Evolutionary conservation across 768 basidiomycete species (phyloP).

Genomic region (Porphyrellus cyaneotinctus): DNA sequence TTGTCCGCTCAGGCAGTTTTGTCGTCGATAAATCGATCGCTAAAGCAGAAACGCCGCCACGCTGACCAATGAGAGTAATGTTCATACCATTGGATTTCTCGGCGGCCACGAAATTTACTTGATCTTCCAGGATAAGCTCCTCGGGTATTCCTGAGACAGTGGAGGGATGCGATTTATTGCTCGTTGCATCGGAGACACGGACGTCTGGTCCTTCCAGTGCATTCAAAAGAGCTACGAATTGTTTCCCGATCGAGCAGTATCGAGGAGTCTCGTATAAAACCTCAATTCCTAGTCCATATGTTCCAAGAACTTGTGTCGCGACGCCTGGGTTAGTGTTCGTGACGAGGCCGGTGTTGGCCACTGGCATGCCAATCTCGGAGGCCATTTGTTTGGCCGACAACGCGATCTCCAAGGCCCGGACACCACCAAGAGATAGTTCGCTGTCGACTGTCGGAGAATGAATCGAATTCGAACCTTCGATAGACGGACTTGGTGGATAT

Average conservation of each 20-base stretch:
- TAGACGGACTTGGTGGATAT: neutral
- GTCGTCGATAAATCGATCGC: neutral
- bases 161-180: too few species aligned
- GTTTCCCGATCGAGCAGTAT: too few species aligned
- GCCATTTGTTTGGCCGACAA: neutral
- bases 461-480: neutral
- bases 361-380: neutral
- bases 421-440: neutral
- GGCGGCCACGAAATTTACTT: neutral
- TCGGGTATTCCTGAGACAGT: neutral
- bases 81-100: neutral
- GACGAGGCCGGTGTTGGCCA: too few species aligned
- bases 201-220: neutral
- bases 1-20: neutral
- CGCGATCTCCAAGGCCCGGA: neutral
- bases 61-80: neutral
- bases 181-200: neutral
- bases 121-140: neutral
- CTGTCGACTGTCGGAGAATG: neutral
- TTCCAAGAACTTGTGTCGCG: neutral
- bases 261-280: slow-evolving; percentile 1
- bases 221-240: neutral
- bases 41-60: neutral
- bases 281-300: neutral
- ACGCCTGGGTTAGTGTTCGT: neutral